Conservation (phyloP, 768 basidiomycete genomes). For the Termitomyces sp. region DNA sequence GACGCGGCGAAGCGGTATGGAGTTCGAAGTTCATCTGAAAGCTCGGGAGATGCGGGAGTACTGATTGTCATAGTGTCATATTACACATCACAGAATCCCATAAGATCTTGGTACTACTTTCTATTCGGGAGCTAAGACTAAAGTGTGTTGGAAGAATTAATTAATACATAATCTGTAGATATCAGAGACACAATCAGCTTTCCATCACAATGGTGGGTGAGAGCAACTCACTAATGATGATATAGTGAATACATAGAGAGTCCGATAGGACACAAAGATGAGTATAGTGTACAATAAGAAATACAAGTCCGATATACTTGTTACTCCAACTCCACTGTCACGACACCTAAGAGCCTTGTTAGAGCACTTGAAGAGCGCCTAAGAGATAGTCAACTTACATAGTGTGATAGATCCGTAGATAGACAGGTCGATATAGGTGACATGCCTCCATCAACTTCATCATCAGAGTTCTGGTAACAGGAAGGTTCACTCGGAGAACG, state of each 20-base stretch:
- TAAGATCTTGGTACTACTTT: constrained; percentile 1
- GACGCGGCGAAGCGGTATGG: constrained; percentile 47
- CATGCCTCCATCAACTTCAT: constrained; percentile 13
- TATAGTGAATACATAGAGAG: constrained; percentile 7
- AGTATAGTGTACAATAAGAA: constrained; percentile 15
- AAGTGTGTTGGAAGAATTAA: not conserved
- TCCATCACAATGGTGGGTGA: constrained; percentile 9
- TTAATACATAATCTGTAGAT: constrained; percentile 17
- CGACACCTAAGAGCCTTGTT: constrained; percentile 3
- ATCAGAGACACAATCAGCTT: constrained; percentile 10
- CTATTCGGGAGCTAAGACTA: constrained; percentile 3
- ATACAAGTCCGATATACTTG: constrained; percentile 8
- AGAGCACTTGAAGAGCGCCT: not conserved
- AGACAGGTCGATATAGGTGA: constrained; percentile 23
- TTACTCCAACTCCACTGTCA: constrained; percentile 6
- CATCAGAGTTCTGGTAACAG: constrained; percentile 12
- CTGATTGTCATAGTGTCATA: not conserved
- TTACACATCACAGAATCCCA: not conserved
- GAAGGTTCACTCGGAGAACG: constrained; percentile 12
- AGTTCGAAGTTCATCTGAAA: constrained; percentile 46
- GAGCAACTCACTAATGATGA: constrained; percentile 16
- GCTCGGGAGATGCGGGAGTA: not conserved
- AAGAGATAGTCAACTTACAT: constrained; percentile 21
- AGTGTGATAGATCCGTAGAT: constrained; percentile 25
- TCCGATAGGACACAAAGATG: not conserved